Percentiles rank a stretch among this genome's conserved stretches.
Conservation (phyloP, 2,329 filamentous ascomycete genomes). For the Diaporthe ilicicola region DNA sequence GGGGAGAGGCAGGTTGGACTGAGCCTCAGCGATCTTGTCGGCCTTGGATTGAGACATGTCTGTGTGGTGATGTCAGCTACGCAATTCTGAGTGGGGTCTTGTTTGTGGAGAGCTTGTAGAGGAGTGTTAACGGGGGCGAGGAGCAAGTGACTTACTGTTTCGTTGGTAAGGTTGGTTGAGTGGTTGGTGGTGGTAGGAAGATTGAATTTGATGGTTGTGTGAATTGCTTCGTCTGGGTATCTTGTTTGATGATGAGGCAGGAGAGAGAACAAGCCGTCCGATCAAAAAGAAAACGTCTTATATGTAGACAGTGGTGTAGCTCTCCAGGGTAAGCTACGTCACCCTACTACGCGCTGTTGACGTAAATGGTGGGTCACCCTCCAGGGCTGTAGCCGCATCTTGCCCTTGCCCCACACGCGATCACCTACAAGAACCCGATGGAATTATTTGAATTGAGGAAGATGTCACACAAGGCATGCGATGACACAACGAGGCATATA, state of each 20-base stretch:
- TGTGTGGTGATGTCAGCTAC: constrained; percentile 10
- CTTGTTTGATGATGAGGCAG: constrained; percentile 6
- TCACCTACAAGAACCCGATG: constrained; percentile 19
- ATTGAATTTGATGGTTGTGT: not conserved
- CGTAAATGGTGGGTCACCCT: constrained; percentile 30
- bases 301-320: constrained; percentile 28
- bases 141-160: constrained; percentile 22
- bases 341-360: constrained; percentile 25
- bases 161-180: not conserved
- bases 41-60: constrained; percentile 61
- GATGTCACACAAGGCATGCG: constrained; percentile 18
- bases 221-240: not conserved
- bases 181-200: not conserved
- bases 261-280: not conserved
- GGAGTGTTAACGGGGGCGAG: not conserved
- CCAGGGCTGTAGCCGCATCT: constrained; percentile 17
- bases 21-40: constrained; percentile 71
- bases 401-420: constrained; percentile 5
- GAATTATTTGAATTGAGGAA: not conserved
- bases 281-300: constrained; percentile 9
- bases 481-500: constrained; percentile 9
- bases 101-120: not conserved
- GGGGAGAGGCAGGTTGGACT: constrained; percentile 80
- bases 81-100: not conserved
- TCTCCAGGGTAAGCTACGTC: constrained; percentile 28